Evolutionary conservation across 2,329 filamentous ascomycete species (phyloP).

Genomic region (Penicillium paneum): DNA sequence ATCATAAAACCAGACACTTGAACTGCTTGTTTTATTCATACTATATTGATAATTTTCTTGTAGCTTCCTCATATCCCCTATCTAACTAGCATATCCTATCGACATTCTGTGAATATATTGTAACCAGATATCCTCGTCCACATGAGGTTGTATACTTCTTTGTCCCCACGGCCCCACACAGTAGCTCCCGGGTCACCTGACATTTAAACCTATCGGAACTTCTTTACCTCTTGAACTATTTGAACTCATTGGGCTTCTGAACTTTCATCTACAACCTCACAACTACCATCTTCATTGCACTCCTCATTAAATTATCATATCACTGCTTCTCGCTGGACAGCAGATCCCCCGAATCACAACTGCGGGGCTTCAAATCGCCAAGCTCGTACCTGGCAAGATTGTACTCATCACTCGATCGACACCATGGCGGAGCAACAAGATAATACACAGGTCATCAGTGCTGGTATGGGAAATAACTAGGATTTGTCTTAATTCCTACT

Average conservation of each 20-base stretch:
- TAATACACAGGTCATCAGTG: conserved; percentile 32
- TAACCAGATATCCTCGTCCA: background rate
- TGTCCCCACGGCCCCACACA: conserved; percentile 12
- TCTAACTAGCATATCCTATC: too few species aligned
- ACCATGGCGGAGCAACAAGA: conserved; percentile 26
- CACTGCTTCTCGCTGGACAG: background rate
- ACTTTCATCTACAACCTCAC: background rate
- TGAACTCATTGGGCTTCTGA: background rate
- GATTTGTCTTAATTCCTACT: background rate
- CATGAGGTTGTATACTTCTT: background rate
- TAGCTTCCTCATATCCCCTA: rapidly evolving
- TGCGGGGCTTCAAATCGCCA: background rate
- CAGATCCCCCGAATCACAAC: background rate
- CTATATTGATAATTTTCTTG: background rate
- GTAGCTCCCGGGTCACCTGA: conserved; percentile 7
- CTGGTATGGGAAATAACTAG: conserved; percentile 24
- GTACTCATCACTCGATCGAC: background rate
- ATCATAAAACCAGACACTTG: background rate
- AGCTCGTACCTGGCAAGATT: background rate
- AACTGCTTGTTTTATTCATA: background rate
- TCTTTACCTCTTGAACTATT: too few species aligned
- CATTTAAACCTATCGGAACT: background rate
- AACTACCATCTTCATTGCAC: background rate
- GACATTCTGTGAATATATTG: background rate
- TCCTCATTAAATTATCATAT: background rate